phyloP scores from a whole-genome alignment of 73 alveolate genomes.

The Paramecium tetraurelia region DNA sequence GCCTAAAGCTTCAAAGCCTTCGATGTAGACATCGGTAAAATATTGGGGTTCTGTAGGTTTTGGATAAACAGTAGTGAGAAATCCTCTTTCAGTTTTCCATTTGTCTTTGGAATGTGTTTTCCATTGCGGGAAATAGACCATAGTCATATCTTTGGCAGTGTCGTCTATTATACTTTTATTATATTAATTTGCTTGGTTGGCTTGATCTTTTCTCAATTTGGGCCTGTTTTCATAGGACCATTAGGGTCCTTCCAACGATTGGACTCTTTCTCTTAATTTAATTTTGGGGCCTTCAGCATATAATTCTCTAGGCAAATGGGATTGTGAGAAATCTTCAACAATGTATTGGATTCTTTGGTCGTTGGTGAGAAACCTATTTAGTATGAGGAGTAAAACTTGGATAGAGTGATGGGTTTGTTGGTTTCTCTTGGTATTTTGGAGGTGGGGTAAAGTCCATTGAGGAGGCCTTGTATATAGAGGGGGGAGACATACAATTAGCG shows the following conservation, averaged over 20 bases:
- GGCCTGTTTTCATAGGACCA: neutral
- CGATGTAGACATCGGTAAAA: neutral
- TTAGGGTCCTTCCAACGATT: neutral
- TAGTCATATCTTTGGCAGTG: slow-evolving; percentile 26
- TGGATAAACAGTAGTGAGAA: neutral
- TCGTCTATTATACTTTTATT: slow-evolving; percentile 30
- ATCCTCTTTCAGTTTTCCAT: neutral
- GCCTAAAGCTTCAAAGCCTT: neutral
- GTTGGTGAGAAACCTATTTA: neutral
- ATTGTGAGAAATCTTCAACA: neutral
- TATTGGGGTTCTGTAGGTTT: neutral
- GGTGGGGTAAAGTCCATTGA: neutral
- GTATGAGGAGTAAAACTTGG: neutral
- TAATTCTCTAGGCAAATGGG: neutral
- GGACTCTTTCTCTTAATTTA: slow-evolving; percentile 14
- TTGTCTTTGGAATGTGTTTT: neutral
- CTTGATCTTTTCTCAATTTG: slow-evolving; percentile 23
- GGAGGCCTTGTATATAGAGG: neutral
- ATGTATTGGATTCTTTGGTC: neutral
- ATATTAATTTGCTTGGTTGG: neutral
- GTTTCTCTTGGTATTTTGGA: neutral
- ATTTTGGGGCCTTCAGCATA: neutral
- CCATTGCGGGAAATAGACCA: slow-evolving; percentile 32
- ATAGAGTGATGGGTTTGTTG: neutral
- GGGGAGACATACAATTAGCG: neutral